Base-by-base conservation (phyloP, 129 eudicot species). In the Ambrosia artemisiifolia region DNA sequence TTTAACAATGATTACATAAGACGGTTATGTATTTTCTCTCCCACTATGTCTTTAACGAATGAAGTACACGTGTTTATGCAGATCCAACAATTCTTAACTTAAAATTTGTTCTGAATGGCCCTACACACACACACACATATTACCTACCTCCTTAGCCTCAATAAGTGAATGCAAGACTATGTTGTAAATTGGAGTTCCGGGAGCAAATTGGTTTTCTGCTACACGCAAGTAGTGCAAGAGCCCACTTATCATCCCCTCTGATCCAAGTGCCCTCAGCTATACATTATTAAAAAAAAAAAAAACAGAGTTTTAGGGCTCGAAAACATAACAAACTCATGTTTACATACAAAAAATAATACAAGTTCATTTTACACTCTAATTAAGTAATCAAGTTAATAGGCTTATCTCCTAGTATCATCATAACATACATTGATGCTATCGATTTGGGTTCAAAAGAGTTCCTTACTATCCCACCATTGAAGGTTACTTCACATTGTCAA, bases 241-340 rank as follows among this genome's bases (percentile, higher is more conserved):
- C 69, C 82, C 83, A 17, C 73, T 79, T 74, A 81, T 83, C 96
- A 95, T 84, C 70, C 96, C 91, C 82, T 91, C 97, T 71, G 82
- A 66, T 73, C 97, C 97, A 71, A 95, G 85, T 46, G 96, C 97
- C 71, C 69, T 81, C 74, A 95, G 83, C 97, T 94, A 80, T 62
- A 72, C 50, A 69, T 38, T 38, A 67, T 42, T 68, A 53, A 60
- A 33, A 69, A 63, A 51, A 53, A 17, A 65, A 50, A 12, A 4
- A 36, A 19, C 38, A 34, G 28, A 65, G 60, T 66, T 49, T 76
- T 38, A 76, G 50, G 16, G 34, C 55, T 75, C 67, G 36, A 55
- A 66, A 75, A 16, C 63, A 62, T 48, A 44, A 57, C 8, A 53
- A 6, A 16, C 8, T 54, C 34, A 14, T 6, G 34, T 13, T 49